Base-by-base conservation (phyloP, 2,329 filamentous ascomycete species). In the Fusarium sp. region DNA sequence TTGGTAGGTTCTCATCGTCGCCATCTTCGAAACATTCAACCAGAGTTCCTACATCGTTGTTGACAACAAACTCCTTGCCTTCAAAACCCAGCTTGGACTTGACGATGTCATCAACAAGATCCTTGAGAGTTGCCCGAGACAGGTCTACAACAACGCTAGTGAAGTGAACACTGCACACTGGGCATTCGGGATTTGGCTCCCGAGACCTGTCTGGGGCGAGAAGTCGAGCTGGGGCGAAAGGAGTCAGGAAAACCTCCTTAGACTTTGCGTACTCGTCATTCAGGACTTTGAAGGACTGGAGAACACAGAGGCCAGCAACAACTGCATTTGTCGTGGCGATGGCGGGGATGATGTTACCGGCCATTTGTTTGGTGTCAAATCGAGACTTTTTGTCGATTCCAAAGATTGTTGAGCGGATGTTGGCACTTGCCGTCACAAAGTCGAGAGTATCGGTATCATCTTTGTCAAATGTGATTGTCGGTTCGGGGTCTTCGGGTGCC, bases 281-380 rank as follows among this genome's bases (percentile, higher is more conserved):
- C 58, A 99, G 81, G 23, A 98, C 90, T 78, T 97, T 98, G 83
- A 96, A 96, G 0, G 94, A 90, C 77, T 98, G 91, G 25, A 99
- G 82, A 9, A 98, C 94, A 75, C 94, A 98, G 11, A 99, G 85
- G 14, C 93, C 91, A 17, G 96, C 96, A 3, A 96, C 95, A 77
- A 98, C 97, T 17, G 96, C 96, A 77, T 99, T 99, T 0, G 96
- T 98, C 0, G 96, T 99, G 7, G 96, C 96, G 76, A 99, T 99
- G 3, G 96, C 96, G 2, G 96, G 96, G 63, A 99, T 99, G 73
- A 99, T 99, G 77, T 99, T 99, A 53, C 96, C 96, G 6, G 96
- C 96, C 95, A 98, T 99, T 80, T 99, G 92, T 81, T 99, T 99
- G 74, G 96, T 94, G 76, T 98, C 94, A 75, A 98, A 99, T 60